These are phyloP conservation scores for Schizophyllum amplum DNA, from an alignment of 1,284 basidiomycete genomes.

Conservation along the genomic window DNA sequence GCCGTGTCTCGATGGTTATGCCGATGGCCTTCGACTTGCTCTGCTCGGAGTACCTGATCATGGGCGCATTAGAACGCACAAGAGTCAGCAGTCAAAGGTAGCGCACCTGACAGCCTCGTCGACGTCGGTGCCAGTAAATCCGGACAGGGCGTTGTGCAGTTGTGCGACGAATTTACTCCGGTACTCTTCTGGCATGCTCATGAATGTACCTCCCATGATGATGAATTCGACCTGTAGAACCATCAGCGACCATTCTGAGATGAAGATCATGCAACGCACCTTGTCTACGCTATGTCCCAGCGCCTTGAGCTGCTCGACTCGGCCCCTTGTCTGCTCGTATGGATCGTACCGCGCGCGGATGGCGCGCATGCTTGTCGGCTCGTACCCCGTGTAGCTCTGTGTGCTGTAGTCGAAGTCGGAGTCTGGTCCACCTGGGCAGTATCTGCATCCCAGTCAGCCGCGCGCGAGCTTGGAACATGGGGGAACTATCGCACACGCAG, in stretches of 20 bases:
- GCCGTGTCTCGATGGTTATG: constrained; percentile 98
- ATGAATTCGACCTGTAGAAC: constrained; percentile 87
- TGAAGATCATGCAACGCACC: constrained; percentile 31
- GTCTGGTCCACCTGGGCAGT: constrained; percentile 98
- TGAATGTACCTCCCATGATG: constrained; percentile 99
- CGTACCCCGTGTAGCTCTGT: constrained; percentile 95
- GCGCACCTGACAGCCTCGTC: constrained; percentile 92
- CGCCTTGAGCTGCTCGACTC: constrained; percentile 92
- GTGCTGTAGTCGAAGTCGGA: constrained; percentile 99
- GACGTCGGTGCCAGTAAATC: constrained; percentile 87
- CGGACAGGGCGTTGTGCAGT: constrained; percentile 94
- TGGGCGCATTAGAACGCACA: too few relatives aligned
- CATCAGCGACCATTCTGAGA: not conserved
- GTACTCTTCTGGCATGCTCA: constrained; percentile 98
- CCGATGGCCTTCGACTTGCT: constrained; percentile 98
- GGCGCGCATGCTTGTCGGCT: constrained; percentile 98
- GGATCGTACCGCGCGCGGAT: constrained; percentile 98
- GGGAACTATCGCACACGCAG: constrained; percentile 68
- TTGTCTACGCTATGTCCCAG: constrained; percentile 98
- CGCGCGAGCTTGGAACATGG: not conserved
- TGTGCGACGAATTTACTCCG: constrained; percentile 92
- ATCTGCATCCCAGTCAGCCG: constrained; percentile 37
- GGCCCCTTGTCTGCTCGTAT: constrained; percentile 93
- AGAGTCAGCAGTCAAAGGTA: too few relatives aligned
- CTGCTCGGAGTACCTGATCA: constrained; percentile 90